Evolutionary conservation across 306 rosid species (phyloP).

Genomic region (Luffa aegyptiaca): DNA sequence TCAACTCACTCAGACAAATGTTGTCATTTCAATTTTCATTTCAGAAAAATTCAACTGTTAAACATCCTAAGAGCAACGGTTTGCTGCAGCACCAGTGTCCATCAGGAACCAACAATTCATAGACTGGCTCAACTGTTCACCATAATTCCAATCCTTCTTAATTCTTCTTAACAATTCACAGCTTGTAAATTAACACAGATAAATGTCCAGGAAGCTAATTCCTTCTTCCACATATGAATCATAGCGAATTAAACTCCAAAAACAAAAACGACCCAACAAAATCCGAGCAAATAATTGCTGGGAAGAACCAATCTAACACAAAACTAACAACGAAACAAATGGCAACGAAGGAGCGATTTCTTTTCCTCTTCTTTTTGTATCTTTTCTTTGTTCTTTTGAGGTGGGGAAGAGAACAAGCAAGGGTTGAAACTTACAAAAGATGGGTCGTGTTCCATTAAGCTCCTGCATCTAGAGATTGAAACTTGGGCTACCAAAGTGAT

Average conservation of each 20-base stretch:
- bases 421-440: conserved; percentile 3
- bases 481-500: not conserved
- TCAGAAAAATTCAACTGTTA: not conserved
- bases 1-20: not conserved
- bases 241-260: not conserved
- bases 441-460: not conserved
- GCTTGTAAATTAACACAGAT: not conserved
- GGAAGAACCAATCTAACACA: not conserved
- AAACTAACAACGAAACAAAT: not conserved
- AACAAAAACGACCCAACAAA: not conserved
- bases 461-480: not conserved
- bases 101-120: not conserved
- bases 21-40: not conserved
- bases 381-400: not conserved
- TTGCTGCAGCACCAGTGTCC: not conserved
- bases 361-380: not conserved
- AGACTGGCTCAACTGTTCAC: not conserved
- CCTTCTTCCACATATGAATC: not conserved
- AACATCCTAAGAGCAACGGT: not conserved
- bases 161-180: too few species aligned
- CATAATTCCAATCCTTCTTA: not conserved
- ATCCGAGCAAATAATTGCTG: not conserved
- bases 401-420: not conserved
- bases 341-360: not conserved
- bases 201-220: not conserved